Percentiles rank a stretch among this genome's conserved stretches.
phyloP scores from a whole-genome alignment of 1,284 basidiomycete genomes.

The Lignosus rhinocerotis region DNA sequence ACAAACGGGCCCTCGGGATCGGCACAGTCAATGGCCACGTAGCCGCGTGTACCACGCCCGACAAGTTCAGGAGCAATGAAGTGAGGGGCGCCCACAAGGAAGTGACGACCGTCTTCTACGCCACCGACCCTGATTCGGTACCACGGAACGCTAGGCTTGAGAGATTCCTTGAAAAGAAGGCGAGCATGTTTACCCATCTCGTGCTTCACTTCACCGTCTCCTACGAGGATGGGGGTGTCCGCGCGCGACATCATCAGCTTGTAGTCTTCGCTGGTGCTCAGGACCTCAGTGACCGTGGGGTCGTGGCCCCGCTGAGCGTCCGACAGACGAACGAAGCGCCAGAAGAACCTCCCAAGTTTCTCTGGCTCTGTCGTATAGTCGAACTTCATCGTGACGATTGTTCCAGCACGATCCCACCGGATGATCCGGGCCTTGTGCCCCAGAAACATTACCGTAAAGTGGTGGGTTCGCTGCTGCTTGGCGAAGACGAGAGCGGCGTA shows the following conservation, averaged over 20 bases:
- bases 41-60: constrained; percentile 8
- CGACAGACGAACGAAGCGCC: constrained; percentile 3
- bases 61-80: background rate
- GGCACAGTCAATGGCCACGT: constrained; percentile 5
- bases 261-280: background rate
- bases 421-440: constrained; percentile 3
- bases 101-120: background rate
- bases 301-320: constrained; percentile 7
- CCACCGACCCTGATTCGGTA: background rate
- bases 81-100: constrained; percentile 9
- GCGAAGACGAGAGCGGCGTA: constrained; percentile 3
- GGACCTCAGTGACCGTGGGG: background rate
- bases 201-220: no score
- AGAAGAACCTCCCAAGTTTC: constrained; percentile 7
- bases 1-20: constrained; percentile 1
- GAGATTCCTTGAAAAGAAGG: background rate
- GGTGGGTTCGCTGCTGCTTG: constrained; percentile 4
- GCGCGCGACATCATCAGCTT: background rate
- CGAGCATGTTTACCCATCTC: constrained; percentile 5
- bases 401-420: constrained; percentile 13
- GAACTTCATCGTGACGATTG: constrained; percentile 8
- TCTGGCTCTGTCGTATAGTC: background rate
- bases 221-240: background rate
- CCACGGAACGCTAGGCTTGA: background rate
- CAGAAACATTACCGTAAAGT: constrained; percentile 6